These are phyloP conservation scores for Stachybotrys chlorohalonatus DNA, from an alignment of 2,329 filamentous ascomycete species.

Conservation along the genomic window DNA sequence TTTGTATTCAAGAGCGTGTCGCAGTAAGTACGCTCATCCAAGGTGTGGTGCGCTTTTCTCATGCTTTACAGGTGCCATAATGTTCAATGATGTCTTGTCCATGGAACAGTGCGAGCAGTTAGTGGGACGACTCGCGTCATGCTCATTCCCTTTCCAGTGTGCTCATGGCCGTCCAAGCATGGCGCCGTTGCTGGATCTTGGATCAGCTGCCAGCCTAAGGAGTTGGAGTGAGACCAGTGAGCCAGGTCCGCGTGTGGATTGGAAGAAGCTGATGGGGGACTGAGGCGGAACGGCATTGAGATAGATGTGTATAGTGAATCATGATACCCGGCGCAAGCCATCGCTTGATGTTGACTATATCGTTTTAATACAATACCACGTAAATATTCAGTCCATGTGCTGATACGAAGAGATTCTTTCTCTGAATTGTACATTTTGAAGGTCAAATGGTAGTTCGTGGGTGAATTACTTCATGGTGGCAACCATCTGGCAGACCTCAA, in stretches of 20 bases:
- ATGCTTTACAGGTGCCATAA: slow-evolving; percentile 49
- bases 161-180: slow-evolving; percentile 68
- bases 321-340: background rate
- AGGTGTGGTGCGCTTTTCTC: too few relatives aligned
- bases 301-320: background rate
- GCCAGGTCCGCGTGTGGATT: background rate
- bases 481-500: too few relatives aligned
- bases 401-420: too few relatives aligned
- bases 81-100: slow-evolving; percentile 70
- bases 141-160: slow-evolving; percentile 72
- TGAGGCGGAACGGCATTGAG: too few relatives aligned
- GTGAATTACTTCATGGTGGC: too few relatives aligned
- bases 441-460: too few relatives aligned
- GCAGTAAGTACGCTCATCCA: slow-evolving; percentile 38
- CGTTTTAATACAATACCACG: background rate
- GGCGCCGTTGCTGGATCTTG: slow-evolving; percentile 50
- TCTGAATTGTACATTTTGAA: too few relatives aligned
- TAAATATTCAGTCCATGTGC: too few relatives aligned
- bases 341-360: background rate
- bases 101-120: slow-evolving; percentile 48
- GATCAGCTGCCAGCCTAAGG: slow-evolving; percentile 14
- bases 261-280: background rate
- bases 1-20: slow-evolving; percentile 66
- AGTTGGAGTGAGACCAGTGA: slow-evolving; percentile 13
- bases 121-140: slow-evolving; percentile 47